phyloP scores from a whole-genome alignment of 371 early-diverging fungal genomes.

The Mortierella sp. region DNA sequence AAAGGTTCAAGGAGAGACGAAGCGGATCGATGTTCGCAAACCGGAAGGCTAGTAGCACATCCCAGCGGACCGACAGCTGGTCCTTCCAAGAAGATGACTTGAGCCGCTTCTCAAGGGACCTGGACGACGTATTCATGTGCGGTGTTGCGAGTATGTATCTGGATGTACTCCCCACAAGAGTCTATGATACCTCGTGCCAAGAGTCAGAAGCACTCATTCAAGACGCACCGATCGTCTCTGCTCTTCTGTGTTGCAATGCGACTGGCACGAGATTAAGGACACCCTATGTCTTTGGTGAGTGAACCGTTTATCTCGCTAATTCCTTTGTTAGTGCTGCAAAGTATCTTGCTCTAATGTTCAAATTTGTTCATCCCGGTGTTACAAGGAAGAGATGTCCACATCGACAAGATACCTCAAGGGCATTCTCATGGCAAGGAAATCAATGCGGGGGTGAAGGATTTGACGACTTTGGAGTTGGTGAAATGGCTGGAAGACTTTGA shows the following conservation, averaged over 20 bases:
- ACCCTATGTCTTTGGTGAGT: slow-evolving; percentile 6
- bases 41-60: not conserved
- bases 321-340: no score
- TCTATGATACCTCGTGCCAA: not conserved
- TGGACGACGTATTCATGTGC: slow-evolving; percentile 4
- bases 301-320: not conserved
- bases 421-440: no score
- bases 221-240: slow-evolving; percentile 4
- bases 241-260: slow-evolving; percentile 13
- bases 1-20: slow-evolving; percentile 2
- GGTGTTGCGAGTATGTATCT: slow-evolving; percentile 9
- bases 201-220: not conserved
- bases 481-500: no score
- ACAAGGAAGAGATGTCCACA: no score
- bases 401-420: no score
- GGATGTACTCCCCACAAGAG: not conserved
- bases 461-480: no score
- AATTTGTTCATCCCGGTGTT: no score
- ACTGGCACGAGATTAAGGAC: not conserved
- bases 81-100: not conserved
- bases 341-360: no score
- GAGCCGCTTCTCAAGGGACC: not conserved
- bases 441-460: no score
- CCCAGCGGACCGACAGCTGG: no score
- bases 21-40: not conserved